A percentile compares a stretch with the other conserved stretches of the same genome.
These are phyloP conservation scores for Alternaria sp. DNA, from an alignment of 2,329 filamentous ascomycete species.

Conservation along the genomic window DNA sequence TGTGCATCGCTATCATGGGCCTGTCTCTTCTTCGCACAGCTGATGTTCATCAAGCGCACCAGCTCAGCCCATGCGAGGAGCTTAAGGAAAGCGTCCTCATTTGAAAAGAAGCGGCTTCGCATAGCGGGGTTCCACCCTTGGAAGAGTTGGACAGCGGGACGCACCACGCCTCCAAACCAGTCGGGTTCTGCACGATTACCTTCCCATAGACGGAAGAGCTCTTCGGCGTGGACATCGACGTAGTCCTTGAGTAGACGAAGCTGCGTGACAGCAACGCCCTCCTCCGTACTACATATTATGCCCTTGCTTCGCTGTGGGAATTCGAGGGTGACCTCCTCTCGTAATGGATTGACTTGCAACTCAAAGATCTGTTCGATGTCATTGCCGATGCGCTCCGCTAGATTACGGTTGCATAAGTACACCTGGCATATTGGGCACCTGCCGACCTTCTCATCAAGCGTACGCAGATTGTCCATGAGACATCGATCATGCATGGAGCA, in stretches of 20 bases:
- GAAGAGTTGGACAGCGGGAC: constrained; percentile 10
- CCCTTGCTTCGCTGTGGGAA: constrained; percentile 8
- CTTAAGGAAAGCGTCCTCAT: constrained; percentile 13
- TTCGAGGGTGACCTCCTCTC: constrained; percentile 1
- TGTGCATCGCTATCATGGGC: background rate
- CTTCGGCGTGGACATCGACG: constrained; percentile 14
- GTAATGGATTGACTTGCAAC: background rate
- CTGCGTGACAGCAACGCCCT: constrained; percentile 14
- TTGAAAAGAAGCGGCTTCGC: constrained; percentile 6
- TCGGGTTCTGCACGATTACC: constrained; percentile 5
- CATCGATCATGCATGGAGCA: constrained; percentile 7
- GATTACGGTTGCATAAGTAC: constrained; percentile 5
- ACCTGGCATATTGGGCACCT: constrained; percentile 12
- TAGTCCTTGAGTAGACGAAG: constrained; percentile 20
- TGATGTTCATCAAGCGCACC: constrained; percentile 16
- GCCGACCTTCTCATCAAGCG: constrained; percentile 1
- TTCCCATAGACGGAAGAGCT: constrained; percentile 8
- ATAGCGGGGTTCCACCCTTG: constrained; percentile 10
- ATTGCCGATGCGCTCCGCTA: constrained; percentile 14
- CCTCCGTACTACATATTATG: constrained; percentile 9
- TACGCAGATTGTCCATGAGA: constrained; percentile 1
- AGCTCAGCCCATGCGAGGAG: constrained; percentile 20
- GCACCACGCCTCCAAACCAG: constrained; percentile 8
- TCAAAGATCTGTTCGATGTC: constrained; percentile 19
- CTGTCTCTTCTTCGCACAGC: background rate